Evolutionary conservation across 768 basidiomycete genomes (phyloP).

Genomic region (Mycena galericulata): DNA sequence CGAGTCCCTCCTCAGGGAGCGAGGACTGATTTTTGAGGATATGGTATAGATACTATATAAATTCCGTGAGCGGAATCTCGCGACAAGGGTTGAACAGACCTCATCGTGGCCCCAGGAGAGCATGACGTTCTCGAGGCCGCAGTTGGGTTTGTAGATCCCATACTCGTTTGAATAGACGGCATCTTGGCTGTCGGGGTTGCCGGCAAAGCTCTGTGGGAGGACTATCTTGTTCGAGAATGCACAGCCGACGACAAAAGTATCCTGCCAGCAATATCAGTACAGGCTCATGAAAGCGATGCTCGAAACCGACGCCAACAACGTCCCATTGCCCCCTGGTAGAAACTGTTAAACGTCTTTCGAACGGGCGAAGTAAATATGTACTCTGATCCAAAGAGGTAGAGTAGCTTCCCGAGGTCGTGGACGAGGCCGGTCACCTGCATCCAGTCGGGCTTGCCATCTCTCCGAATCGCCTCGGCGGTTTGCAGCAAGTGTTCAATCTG

Average conservation of each 20-base stretch:
- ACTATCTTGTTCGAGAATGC: conserved; percentile 85
- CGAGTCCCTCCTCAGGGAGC: no score
- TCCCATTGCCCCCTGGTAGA: conserved; percentile 84
- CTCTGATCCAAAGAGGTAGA: no score
- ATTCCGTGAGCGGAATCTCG: neutral
- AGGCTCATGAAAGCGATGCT: conserved; percentile 43
- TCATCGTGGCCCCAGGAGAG: conserved; percentile 68
- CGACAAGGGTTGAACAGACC: conserved; percentile 32
- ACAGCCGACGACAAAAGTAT: no score
- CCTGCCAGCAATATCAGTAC: conserved; percentile 52
- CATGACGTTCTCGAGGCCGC: no score
- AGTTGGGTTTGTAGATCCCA: no score
- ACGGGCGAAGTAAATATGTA: conserved; percentile 86
- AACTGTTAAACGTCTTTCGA: conserved; percentile 45
- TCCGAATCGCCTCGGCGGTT: conserved; percentile 90
- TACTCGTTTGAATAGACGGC: no score
- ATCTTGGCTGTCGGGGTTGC: conserved; percentile 66
- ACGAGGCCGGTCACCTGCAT: no score
- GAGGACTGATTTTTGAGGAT: no score
- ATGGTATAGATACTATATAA: conserved; percentile 81
- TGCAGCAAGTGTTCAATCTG: conserved; percentile 97
- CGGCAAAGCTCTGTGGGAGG: conserved; percentile 68
- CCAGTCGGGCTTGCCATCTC: conserved; percentile 90
- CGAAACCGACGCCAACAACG: conserved; percentile 80
- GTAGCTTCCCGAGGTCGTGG: no score